Base-by-base conservation (phyloP, 805 yeast species). In the Metschnikowia chrysomelidarum region DNA sequence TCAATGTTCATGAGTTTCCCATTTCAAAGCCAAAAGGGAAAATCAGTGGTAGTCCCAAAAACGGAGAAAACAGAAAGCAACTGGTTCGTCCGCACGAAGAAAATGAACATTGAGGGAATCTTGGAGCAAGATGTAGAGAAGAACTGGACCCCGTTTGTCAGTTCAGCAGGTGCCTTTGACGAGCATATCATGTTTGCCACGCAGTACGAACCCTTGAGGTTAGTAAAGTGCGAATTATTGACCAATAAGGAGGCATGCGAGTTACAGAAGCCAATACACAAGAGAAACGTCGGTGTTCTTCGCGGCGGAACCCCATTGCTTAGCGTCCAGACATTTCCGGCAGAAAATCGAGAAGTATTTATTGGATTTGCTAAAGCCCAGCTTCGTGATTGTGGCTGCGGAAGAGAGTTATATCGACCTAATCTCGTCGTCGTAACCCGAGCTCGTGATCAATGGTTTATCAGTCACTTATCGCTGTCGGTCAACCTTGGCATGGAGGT, bases 291-390 rank as follows among this genome's bases (percentile, higher is more conserved):
- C 12, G 60, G 61, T 1, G 40, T 36, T 32, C 21, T 49, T 33
- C 24, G 49, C 33, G 30, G 63, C 14, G 61, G 63, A 3, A 46
- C 50, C 30, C 28, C 36, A 40, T 24, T 38, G 14, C 42, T 54
- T 19, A 35, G 30, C 16, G 11, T 37, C 9, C 37, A 40, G n/a
- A n/a, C n/a, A n/a, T n/a, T n/a, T n/a, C n/a, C n/a, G n/a, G n/a
- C n/a, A n/a, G n/a, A n/a, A n/a, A n/a, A n/a, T n/a, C n/a, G n/a
- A n/a, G 70, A 69, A 40, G 53, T 72, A 31, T 71, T 72, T 68
- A 51, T 70, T 20, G 73, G 72, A 0, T 67, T 70, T 48, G 69
- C 69, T 2, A 58, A 72, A 44, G 62, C 71, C 4, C 71, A 67
- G 41, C 38, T 69, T n/a, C 55, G 58, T 33, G 40, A 56, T 7